Conservation (phyloP, 345 rosid species). For the Firmiana major region DNA sequence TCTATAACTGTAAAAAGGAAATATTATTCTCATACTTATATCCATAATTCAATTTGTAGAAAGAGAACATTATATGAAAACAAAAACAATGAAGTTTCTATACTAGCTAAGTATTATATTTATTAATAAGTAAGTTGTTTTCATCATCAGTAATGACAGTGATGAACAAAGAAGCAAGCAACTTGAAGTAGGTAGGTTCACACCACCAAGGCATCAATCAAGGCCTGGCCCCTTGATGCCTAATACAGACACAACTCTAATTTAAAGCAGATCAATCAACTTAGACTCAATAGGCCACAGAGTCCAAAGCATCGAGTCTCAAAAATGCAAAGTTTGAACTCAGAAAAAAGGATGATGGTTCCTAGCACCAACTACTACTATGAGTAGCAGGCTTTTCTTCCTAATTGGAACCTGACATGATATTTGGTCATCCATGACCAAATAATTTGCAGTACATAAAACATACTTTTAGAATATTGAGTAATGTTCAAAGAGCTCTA, state of each 20-base stretch:
- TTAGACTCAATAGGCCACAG: neutral
- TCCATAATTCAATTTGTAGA: slow-evolving; percentile 3
- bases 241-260: neutral
- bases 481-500: neutral
- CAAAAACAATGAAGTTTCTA: neutral
- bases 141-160: neutral
- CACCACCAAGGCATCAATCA: neutral
- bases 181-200: neutral
- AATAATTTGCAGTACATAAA: neutral
- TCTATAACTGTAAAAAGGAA: neutral
- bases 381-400: neutral
- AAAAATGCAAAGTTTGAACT: neutral
- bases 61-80: neutral
- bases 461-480: neutral
- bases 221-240: neutral
- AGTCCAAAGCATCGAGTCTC: neutral
- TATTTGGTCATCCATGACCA: neutral
- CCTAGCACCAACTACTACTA: neutral
- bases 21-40: neutral
- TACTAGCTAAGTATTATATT: neutral
- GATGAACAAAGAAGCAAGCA: neutral
- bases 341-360: neutral
- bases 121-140: neutral
- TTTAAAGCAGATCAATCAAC: neutral
- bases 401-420: neutral